Percentiles rank a stretch among this genome's conserved stretches.
phyloP scores from a whole-genome alignment of 2,329 filamentous ascomycete genomes.

The Fusarium sp. region DNA sequence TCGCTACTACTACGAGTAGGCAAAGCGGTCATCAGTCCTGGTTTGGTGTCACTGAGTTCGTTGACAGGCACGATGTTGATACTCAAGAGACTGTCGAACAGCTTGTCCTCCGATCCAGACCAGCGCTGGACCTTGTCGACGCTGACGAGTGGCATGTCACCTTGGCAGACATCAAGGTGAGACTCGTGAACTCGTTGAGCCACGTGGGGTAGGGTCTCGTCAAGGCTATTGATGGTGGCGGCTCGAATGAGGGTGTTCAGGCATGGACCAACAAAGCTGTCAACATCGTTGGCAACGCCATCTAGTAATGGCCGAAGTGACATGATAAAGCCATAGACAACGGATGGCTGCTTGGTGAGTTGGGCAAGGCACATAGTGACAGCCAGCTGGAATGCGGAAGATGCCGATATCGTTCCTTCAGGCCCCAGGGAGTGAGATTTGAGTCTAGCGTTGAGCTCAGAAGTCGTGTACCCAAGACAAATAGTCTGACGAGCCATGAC shows the following conservation, averaged over 20 bases:
- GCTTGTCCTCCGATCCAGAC: conserved; percentile 8
- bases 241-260: conserved; percentile 16
- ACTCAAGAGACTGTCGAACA: conserved; percentile 20
- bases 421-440: neutral
- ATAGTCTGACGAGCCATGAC: conserved; percentile 11
- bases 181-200: neutral
- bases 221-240: neutral
- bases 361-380: conserved; percentile 6
- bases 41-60: rapidly evolving
- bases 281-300: neutral
- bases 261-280: conserved; percentile 9
- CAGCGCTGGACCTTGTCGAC: conserved; percentile 17
- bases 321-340: conserved; percentile 23
- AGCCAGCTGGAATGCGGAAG: conserved; percentile 14
- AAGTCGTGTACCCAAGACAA: neutral
- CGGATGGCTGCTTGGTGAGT: neutral
- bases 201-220: neutral
- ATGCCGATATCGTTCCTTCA: neutral
- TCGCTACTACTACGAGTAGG: conserved; percentile 13
- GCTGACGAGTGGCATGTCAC: conserved; percentile 8
- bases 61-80: neutral
- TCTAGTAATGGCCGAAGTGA: conserved; percentile 7
- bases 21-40: conserved; percentile 3
- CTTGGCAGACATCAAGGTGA: neutral
- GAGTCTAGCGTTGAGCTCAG: conserved; percentile 2